Percentiles rank a stretch among this genome's conserved stretches.
Evolutionary conservation across 2,329 filamentous ascomycete genomes (phyloP).

Genomic region (Zopfia rhizophila): DNA sequence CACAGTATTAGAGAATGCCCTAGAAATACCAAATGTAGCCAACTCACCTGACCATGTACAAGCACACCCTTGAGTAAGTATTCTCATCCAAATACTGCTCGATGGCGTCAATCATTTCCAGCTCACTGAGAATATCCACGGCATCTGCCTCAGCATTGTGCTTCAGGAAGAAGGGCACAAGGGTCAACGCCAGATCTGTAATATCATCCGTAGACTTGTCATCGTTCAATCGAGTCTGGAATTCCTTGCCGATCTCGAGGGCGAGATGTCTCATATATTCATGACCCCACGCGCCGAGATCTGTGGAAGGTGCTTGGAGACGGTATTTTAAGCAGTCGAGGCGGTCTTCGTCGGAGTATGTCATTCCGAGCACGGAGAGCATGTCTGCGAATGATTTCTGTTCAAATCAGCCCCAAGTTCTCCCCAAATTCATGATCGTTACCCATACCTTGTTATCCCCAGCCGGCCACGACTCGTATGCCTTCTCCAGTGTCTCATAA

Average conservation of each 20-base stretch:
- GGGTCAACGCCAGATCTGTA: slow-evolving; percentile 80
- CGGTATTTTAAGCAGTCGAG: slow-evolving; percentile 97
- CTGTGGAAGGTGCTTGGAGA: slow-evolving; percentile 86
- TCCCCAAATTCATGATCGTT: background rate
- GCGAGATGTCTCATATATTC: slow-evolving; percentile 97
- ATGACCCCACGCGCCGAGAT: slow-evolving; percentile 97
- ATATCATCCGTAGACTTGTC: slow-evolving; percentile 88
- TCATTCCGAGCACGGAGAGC: slow-evolving; percentile 98
- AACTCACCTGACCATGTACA: slow-evolving; percentile 88
- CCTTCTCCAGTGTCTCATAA: slow-evolving; percentile 86
- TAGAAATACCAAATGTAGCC: background rate
- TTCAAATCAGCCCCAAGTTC: slow-evolving; percentile 26
- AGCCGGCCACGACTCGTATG: slow-evolving; percentile 89
- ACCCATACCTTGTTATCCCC: slow-evolving; percentile 79
- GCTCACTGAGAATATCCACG: slow-evolving; percentile 94
- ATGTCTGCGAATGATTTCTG: slow-evolving; percentile 87
- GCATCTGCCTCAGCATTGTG: slow-evolving; percentile 98
- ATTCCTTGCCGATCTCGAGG: slow-evolving; percentile 94
- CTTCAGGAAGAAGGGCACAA: slow-evolving; percentile 94
- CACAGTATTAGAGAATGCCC: slow-evolving; percentile 28
- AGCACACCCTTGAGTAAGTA: slow-evolving; percentile 89
- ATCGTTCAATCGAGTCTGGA: slow-evolving; percentile 84
- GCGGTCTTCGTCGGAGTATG: slow-evolving; percentile 94
- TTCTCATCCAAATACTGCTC: slow-evolving; percentile 91
- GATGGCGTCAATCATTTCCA: slow-evolving; percentile 96